A percentile compares a stretch with the other conserved stretches of the same genome.
phyloP scores from a whole-genome alignment of 2,329 filamentous ascomycete genomes.

The Colletotrichum echinochloae region DNA sequence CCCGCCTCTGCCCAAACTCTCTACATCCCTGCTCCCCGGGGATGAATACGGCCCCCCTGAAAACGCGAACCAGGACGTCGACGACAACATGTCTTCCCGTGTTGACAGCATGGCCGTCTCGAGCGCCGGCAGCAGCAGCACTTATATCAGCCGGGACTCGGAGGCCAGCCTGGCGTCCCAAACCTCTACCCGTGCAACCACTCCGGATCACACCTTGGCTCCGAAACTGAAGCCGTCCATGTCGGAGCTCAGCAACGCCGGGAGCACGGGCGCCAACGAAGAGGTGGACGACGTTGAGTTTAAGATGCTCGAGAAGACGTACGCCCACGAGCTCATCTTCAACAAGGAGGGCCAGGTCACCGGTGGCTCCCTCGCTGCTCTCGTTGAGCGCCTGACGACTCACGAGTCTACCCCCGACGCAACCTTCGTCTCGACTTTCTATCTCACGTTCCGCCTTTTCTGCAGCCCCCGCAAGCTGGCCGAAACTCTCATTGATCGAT shows the following conservation, averaged over 20 bases:
- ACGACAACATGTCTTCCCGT: slow-evolving; percentile 65
- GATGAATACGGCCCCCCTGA: slow-evolving; percentile 64
- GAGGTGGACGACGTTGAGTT: slow-evolving; percentile 84
- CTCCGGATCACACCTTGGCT: slow-evolving; percentile 74
- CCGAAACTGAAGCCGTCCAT: slow-evolving; percentile 71
- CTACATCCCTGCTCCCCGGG: slow-evolving; percentile 60
- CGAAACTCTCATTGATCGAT: slow-evolving; percentile 86
- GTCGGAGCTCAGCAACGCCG: slow-evolving; percentile 75
- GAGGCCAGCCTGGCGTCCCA: slow-evolving; percentile 84
- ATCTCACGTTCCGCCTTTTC: slow-evolving; percentile 95
- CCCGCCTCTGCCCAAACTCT: slow-evolving; percentile 69
- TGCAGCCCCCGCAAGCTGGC: slow-evolving; percentile 84
- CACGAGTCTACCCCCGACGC: slow-evolving; percentile 93
- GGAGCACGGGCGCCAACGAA: slow-evolving; percentile 73
- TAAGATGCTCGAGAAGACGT: slow-evolving; percentile 90
- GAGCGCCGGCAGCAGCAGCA: slow-evolving; percentile 82
- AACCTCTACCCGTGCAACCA: slow-evolving; percentile 88
- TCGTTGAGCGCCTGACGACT: slow-evolving; percentile 94
- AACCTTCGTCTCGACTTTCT: slow-evolving; percentile 93
- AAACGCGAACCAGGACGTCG: slow-evolving; percentile 60
- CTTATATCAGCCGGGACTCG: slow-evolving; percentile 83
- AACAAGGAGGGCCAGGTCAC: slow-evolving; percentile 97
- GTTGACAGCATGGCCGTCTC: slow-evolving; percentile 80
- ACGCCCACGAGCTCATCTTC: slow-evolving; percentile 88
- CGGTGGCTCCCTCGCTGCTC: slow-evolving; percentile 87